Evolutionary conservation across 2,329 filamentous ascomycete genomes (phyloP), one percentile per base, ranked within the genome.

Genomic region (Penicillium capsulatum): DNA sequence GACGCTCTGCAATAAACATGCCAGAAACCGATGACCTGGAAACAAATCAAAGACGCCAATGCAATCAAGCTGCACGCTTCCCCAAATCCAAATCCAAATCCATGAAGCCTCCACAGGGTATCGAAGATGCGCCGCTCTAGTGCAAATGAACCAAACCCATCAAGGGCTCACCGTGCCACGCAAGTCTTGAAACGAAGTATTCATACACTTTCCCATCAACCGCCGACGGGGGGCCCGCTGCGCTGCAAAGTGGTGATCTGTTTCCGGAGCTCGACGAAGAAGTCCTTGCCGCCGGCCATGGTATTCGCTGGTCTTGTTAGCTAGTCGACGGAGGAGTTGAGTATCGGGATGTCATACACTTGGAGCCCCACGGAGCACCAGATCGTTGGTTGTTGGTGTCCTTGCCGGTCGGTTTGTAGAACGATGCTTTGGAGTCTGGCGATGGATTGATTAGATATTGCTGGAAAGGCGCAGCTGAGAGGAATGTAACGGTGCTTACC

Each of bases 251-350:
- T 50, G 2, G 66, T 58, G 9, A 73, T 55, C 46, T 73, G 70
- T 50, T 71, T 72, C 28, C 70, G 66, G 19, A 73, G 61, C 44
- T 73, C 70, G 34, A 71, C 56, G 52, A 71, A 72, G 55, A 73
- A 73, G 44, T 72, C 70, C 52, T 69, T 72, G 7, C 69, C 69
- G 42, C 65, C 72, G 3, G 63, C 65, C 70, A 72, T 72, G 2
- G 61, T 60, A 42, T 71, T 71, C 24, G 69, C 70, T 73, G 42
- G 15, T 31, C 4, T 29, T 36, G 19, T 34, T 4, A 50, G 31
- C 22, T n/a, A 6, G 26, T n/a, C 26, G n/a, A n/a, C 5, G 10
- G 9, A 28, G 26, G 13, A 11, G n/a, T 28, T 7, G 22, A 6
- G n/a, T n/a, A n/a, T n/a, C n/a, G 27, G 19, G 15, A 31, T 3